Evolutionary conservation across 2,329 filamentous ascomycete species (phyloP).

Genomic region (Colletotrichum noveboracense): DNA sequence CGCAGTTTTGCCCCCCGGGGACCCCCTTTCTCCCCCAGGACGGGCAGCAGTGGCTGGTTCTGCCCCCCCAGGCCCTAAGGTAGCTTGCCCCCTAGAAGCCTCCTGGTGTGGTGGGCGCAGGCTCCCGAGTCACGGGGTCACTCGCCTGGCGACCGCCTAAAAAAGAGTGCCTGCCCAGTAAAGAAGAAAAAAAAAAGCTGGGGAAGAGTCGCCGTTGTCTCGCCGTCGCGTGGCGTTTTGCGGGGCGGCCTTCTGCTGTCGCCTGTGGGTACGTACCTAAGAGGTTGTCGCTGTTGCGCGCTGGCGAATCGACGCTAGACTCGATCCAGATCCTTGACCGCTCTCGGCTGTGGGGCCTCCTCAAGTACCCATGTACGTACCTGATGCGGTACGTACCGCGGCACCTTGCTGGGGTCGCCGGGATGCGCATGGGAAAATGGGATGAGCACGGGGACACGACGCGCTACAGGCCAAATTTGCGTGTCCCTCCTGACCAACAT

Average conservation of each 20-base stretch:
- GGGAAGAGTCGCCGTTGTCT: conserved; percentile 24
- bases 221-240: conserved; percentile 26
- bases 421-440: not conserved
- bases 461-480: not conserved
- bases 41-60: not conserved
- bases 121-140: not conserved
- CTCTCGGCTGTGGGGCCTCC: not conserved
- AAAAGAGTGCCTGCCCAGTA: not conserved
- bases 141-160: not conserved
- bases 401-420: not conserved
- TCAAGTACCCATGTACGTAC: not conserved
- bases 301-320: conserved; percentile 18
- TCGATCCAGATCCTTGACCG: conserved; percentile 17
- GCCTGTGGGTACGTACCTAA: not conserved
- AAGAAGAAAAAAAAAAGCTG: not conserved
- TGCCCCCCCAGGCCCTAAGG: not conserved
- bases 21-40: not conserved
- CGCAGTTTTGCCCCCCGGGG: conserved; percentile 1
- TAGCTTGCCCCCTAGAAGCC: not conserved
- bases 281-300: not conserved
- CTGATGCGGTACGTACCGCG: not conserved
- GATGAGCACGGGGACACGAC: not conserved
- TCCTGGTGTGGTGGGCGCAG: not conserved
- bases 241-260: conserved; percentile 7
- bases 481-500: not conserved